These are phyloP conservation scores for Phytophthora sojae DNA, from an alignment of 352 stramenopile genomes.

Conservation along the genomic window DNA sequence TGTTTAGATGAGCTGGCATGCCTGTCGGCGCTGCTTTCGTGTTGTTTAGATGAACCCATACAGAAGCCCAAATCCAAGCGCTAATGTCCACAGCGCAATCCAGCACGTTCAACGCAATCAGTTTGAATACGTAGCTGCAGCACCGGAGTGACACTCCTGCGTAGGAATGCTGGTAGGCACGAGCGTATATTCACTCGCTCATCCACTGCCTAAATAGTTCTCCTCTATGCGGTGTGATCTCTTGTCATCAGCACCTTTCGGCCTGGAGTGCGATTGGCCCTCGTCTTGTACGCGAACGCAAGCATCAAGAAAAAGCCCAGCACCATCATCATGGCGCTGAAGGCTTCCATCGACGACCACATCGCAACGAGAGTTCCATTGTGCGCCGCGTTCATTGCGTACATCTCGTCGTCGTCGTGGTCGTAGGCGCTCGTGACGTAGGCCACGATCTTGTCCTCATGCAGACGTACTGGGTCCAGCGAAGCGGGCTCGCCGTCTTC, in stretches of 20 bases:
- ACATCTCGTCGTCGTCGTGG: constrained; percentile 58
- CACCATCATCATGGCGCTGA: constrained; percentile 45
- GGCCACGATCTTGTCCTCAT: constrained; percentile 60
- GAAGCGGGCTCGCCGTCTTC: constrained; percentile 54
- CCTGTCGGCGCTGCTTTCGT: not conserved
- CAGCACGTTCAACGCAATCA: not conserved
- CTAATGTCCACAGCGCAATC: not conserved
- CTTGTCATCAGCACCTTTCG: constrained; percentile 24
- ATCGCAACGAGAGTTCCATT: constrained; percentile 51
- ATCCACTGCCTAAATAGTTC: not conserved
- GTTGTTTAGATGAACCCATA: not conserved
- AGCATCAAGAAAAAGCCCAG: constrained; percentile 39
- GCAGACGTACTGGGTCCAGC: constrained; percentile 53
- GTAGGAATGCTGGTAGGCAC: constrained; percentile 17
- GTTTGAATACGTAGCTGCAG: constrained; percentile 3
- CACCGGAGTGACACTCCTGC: constrained; percentile 9
- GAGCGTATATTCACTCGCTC: not conserved
- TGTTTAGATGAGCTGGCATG: too few relatives aligned
- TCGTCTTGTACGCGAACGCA: constrained; percentile 37
- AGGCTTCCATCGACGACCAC: constrained; percentile 48
- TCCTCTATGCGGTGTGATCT: constrained; percentile 27
- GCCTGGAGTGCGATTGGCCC: constrained; percentile 22
- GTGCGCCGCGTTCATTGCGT: constrained; percentile 53
- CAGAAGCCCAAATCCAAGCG: not conserved
- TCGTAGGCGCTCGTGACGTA: constrained; percentile 65